These are phyloP conservation scores for Lachancea nothofagi DNA, from an alignment of 805 yeast genomes.

Conservation along the genomic window DNA sequence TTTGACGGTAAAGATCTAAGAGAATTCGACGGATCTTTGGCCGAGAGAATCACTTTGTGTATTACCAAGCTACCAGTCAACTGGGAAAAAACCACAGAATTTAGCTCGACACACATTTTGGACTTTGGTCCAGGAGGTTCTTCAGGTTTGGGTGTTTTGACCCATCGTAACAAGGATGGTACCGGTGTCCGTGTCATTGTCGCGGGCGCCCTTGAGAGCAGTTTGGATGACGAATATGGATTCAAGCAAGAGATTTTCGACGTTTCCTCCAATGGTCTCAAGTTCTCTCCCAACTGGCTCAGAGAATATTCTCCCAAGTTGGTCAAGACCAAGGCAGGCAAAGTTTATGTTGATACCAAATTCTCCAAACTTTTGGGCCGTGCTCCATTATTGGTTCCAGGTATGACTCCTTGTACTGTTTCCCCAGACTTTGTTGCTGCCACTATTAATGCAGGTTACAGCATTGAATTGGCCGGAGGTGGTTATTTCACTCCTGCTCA, in stretches of 20 bases:
- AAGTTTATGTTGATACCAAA: conserved; percentile 85
- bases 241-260: conserved; percentile 93
- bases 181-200: conserved; percentile 92
- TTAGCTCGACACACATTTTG: conserved; percentile 77
- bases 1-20: conserved; percentile 77
- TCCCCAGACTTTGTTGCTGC: conserved; percentile 92
- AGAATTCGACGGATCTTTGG: conserved; percentile 46
- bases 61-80: conserved; percentile 86
- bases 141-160: conserved; percentile 91
- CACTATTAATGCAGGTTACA: conserved; percentile 92
- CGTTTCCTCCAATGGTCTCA: conserved; percentile 54
- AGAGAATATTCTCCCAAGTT: conserved; percentile 81
- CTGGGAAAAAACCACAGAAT: conserved; percentile 89
- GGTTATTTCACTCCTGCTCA: conserved; percentile 78
- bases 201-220: conserved; percentile 81
- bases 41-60: conserved; percentile 68
- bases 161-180: conserved; percentile 97
- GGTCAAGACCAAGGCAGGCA: conserved; percentile 65
- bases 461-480: conserved; percentile 98
- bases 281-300: conserved; percentile 88
- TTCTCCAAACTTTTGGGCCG: conserved; percentile 87
- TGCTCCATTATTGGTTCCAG: conserved; percentile 96
- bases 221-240: conserved; percentile 80
- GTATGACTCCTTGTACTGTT: conserved; percentile 99
- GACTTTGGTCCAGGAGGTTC: conserved; percentile 99